These are phyloP conservation scores for Pythium monospermum DNA, from an alignment of 352 stramenopile genomes.

Conservation along the genomic window DNA sequence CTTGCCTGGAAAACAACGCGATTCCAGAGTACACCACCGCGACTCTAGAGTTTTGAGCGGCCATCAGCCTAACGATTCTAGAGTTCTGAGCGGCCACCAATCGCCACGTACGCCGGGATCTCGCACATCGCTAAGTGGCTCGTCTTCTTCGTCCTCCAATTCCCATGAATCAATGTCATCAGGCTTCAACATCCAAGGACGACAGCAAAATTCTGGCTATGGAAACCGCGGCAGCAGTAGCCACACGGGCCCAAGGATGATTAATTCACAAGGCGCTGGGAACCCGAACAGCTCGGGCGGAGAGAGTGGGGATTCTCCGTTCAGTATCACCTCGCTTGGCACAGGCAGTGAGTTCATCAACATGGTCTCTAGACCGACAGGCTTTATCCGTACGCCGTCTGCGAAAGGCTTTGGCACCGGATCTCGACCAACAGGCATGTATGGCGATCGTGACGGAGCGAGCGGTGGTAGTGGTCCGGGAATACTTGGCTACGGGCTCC, in stretches of 20 bases:
- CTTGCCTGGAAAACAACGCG: too few relatives aligned
- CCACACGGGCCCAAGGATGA: neutral
- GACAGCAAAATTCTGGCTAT: neutral
- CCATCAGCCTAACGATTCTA: too few relatives aligned
- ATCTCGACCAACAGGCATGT: neutral
- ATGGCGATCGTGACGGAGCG: neutral
- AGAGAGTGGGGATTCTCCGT: neutral
- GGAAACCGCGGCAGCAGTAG: neutral
- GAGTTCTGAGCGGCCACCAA: too few relatives aligned
- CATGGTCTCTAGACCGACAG: slow-evolving; percentile 21
- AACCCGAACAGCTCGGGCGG: neutral
- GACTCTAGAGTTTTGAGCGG: too few relatives aligned
- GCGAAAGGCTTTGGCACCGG: neutral
- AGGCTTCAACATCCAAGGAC: slow-evolving; percentile 4
- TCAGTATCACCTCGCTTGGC: slow-evolving; percentile 15
- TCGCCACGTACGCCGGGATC: too few relatives aligned
- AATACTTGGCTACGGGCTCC: neutral
- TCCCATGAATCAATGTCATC: too few relatives aligned
- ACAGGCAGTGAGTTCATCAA: slow-evolving; percentile 19
- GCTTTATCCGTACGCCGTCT: slow-evolving; percentile 14
- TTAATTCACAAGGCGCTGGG: neutral
- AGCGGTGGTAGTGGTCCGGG: neutral
- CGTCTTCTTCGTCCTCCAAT: too few relatives aligned
- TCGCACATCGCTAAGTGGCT: too few relatives aligned
- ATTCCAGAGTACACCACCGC: too few relatives aligned